Conservation (phyloP, 345 rosid genomes). For the Crucihimalaya himalaica region DNA sequence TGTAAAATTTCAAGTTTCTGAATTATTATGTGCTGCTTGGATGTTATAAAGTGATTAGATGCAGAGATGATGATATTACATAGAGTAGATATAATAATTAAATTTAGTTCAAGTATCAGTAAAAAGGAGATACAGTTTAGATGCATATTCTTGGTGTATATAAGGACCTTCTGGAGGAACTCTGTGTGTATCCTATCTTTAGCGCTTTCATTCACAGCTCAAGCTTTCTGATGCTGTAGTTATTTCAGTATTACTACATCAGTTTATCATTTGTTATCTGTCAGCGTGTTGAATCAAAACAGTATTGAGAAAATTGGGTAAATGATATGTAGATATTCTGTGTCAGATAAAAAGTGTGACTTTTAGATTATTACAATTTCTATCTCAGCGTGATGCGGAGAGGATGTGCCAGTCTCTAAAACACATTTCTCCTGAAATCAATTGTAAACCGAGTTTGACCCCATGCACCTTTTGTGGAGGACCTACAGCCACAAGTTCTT, state of each 20-base stretch:
- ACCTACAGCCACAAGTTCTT: slow-evolving; percentile 54
- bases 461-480: slow-evolving; percentile 62
- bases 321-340: slow-evolving; percentile 13
- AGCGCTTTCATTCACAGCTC: not conserved
- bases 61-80: not conserved
- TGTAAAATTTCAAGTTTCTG: not conserved
- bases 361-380: not conserved
- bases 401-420: slow-evolving; percentile 59
- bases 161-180: not conserved
- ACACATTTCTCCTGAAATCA: slow-evolving; percentile 45
- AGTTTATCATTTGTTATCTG: not conserved
- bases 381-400: slow-evolving; percentile 70
- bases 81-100: not conserved
- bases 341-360: not conserved
- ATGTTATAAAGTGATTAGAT: not conserved
- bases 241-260: not conserved
- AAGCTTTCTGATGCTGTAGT: not conserved
- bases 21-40: slow-evolving; percentile 2
- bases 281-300: not conserved
- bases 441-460: slow-evolving; percentile 40
- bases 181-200: not conserved
- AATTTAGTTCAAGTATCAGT: not conserved
- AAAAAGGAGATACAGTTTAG: not conserved
- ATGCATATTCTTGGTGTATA: not conserved
- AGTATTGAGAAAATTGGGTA: slow-evolving; percentile 2